These are phyloP conservation scores for Amanita thiersii DNA, from an alignment of 768 basidiomycete species.

Conservation along the genomic window DNA sequence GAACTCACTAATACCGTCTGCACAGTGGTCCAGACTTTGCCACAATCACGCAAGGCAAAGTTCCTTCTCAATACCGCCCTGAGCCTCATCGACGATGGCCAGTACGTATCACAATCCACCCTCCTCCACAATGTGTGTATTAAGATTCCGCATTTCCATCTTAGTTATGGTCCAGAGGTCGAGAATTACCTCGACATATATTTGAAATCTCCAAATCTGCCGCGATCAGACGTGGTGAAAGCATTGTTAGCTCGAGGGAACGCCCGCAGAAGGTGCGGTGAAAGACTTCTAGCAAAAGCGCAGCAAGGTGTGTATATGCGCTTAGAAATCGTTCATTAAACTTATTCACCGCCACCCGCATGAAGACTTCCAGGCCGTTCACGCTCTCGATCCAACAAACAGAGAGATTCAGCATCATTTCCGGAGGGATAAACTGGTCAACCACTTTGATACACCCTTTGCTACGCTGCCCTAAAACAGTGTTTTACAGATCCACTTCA, in stretches of 20 bases:
- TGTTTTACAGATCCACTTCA: constrained; percentile 38
- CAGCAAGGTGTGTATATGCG: constrained; percentile 42
- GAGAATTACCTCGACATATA: constrained; percentile 64
- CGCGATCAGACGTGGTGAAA: constrained; percentile 38
- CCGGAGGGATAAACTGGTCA: constrained; percentile 39
- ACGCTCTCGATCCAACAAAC: constrained; percentile 54
- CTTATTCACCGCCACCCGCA: neutral
- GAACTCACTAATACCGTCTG: constrained; percentile 45
- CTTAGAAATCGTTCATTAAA: neutral
- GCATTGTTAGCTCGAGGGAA: constrained; percentile 53
- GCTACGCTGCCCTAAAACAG: neutral
- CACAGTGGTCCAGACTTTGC: constrained; percentile 38
- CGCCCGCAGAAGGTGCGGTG: constrained; percentile 47
- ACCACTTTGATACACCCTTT: constrained; percentile 13
- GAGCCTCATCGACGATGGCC: constrained; percentile 39
- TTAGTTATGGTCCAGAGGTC: constrained; percentile 55
- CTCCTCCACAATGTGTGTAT: neutral
- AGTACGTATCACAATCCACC: constrained; percentile 24
- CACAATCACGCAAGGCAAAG: constrained; percentile 35
- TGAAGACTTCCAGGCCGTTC: constrained; percentile 58
- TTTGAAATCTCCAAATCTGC: constrained; percentile 49
- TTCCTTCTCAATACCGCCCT: constrained; percentile 44
- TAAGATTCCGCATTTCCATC: constrained; percentile 6
- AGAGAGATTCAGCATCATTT: constrained; percentile 42
- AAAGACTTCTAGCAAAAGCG: constrained; percentile 46